Evolutionary conservation across 345 rosid genomes (phyloP).

Genomic region (Citropsis articulata): DNA sequence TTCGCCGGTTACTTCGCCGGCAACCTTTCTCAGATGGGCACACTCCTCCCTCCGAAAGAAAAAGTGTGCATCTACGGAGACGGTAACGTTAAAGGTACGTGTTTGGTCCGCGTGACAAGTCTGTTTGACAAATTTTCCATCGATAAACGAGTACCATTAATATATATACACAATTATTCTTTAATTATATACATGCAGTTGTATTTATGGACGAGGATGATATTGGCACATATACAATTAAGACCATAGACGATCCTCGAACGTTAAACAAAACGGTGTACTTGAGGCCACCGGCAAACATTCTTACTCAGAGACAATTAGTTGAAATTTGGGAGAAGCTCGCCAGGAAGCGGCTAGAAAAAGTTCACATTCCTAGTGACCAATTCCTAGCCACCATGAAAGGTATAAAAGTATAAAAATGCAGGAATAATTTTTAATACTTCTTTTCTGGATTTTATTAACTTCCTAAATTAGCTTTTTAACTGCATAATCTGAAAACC

Average conservation of each 20-base stretch:
- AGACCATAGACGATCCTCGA: conserved; percentile 66
- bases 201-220: conserved; percentile 73
- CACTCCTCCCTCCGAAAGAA: conserved; percentile 63
- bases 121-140: neutral
- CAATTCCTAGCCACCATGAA: conserved; percentile 66
- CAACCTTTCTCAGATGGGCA: conserved; percentile 58
- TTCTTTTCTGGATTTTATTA: no score
- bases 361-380: conserved; percentile 36
- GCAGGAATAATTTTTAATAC: no score
- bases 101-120: neutral
- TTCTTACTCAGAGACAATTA: conserved; percentile 54
- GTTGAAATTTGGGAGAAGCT: conserved; percentile 75
- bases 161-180: neutral
- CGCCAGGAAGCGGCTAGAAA: conserved; percentile 39
- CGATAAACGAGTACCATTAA: neutral
- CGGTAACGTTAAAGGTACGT: conserved; percentile 67
- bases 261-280: conserved; percentile 64
- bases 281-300: conserved; percentile 50
- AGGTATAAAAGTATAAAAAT: conserved; percentile 24
- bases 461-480: no score
- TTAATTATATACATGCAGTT: conserved; percentile 20
- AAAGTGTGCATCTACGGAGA: conserved; percentile 57
- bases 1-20: conserved; percentile 77
- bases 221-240: conserved; percentile 54
- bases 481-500: no score